A percentile compares a stretch with the other conserved stretches of the same genome.
Evolutionary conservation across 2,329 filamentous ascomycete genomes (phyloP).

Genomic region (Aspergillus cejpii): DNA sequence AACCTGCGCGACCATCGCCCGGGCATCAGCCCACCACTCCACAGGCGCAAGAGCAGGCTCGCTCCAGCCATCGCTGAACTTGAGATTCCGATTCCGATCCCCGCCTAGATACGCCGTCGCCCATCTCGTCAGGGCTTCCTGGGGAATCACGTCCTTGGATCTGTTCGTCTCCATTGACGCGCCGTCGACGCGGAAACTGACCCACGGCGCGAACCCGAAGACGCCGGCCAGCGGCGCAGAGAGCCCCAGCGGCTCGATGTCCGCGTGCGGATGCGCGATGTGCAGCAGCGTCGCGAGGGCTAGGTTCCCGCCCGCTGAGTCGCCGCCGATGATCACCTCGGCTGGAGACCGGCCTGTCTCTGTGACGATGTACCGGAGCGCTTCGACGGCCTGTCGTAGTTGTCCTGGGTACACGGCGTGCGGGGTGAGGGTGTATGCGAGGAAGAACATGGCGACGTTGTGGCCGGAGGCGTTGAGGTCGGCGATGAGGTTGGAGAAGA

Average conservation of each 20-base stretch:
- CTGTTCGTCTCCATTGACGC: constrained; percentile 41
- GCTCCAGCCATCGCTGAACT: constrained; percentile 44
- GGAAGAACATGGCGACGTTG: constrained; percentile 45
- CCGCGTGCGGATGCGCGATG: constrained; percentile 49
- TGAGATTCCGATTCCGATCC: constrained; percentile 5
- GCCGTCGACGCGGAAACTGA: constrained; percentile 41
- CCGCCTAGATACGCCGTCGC: constrained; percentile 41
- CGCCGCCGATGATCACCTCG: constrained; percentile 35
- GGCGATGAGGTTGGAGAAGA: constrained; percentile 38
- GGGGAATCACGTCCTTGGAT: constrained; percentile 46
- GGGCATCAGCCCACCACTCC: constrained; percentile 48
- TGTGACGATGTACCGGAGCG: constrained; percentile 35
- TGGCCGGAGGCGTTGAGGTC: constrained; percentile 37
- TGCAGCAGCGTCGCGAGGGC: constrained; percentile 30
- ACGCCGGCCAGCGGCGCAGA: constrained; percentile 40
- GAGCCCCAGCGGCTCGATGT: constrained; percentile 38
- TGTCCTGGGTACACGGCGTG: constrained; percentile 35
- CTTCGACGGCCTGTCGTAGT: constrained; percentile 34
- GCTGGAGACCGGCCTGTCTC: constrained; percentile 26
- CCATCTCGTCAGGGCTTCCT: constrained; percentile 38
- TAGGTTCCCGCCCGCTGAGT: constrained; percentile 40
- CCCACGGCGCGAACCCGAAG: constrained; percentile 53
- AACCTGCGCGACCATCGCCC: constrained; percentile 40
- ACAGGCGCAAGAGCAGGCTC: constrained; percentile 44
- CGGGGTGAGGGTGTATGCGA: constrained; percentile 50